These are phyloP conservation scores for Chaetomidium leptoderma DNA, from an alignment of 495 filamentous ascomycete species.

Conservation along the genomic window DNA sequence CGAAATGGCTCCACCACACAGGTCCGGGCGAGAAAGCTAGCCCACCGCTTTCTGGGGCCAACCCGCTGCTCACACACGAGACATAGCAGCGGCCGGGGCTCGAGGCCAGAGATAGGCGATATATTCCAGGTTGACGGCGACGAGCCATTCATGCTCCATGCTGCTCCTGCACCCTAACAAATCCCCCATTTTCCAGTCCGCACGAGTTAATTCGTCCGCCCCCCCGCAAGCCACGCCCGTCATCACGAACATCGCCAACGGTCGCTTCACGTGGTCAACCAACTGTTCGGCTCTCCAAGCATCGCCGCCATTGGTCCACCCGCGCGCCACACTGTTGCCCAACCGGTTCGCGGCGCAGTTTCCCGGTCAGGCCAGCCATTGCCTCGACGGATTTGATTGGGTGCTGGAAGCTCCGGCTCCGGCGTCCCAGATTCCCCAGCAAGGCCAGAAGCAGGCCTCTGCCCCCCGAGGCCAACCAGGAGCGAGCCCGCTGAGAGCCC, in stretches of 20 bases:
- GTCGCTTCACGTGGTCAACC: neutral
- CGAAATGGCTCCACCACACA: too few relatives aligned
- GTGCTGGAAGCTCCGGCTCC: slow-evolving; percentile 14
- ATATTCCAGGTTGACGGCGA: neutral
- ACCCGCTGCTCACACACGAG: neutral
- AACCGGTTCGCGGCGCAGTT: neutral
- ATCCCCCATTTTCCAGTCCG: neutral
- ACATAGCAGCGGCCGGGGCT: too few relatives aligned
- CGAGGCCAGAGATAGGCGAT: too few relatives aligned
- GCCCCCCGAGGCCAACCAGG: slow-evolving; percentile 10
- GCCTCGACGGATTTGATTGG: slow-evolving; percentile 16
- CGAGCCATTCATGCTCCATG: neutral
- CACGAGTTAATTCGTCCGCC: neutral
- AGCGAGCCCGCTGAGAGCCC: slow-evolving; percentile 9
- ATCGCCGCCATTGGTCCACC: neutral
- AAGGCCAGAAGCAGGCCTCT: neutral
- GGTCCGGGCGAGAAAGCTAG: too few relatives aligned
- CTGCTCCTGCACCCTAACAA: neutral
- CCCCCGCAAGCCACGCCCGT: neutral
- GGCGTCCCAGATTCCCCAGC: slow-evolving; percentile 13
- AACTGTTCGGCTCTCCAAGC: neutral
- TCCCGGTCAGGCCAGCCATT: slow-evolving; percentile 8
- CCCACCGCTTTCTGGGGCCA: too few relatives aligned
- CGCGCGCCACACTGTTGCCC: neutral
- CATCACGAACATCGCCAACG: neutral